These are phyloP conservation scores for Xerocomus brunneocitrinus DNA, from an alignment of 768 basidiomycete genomes.

Conservation along the genomic window DNA sequence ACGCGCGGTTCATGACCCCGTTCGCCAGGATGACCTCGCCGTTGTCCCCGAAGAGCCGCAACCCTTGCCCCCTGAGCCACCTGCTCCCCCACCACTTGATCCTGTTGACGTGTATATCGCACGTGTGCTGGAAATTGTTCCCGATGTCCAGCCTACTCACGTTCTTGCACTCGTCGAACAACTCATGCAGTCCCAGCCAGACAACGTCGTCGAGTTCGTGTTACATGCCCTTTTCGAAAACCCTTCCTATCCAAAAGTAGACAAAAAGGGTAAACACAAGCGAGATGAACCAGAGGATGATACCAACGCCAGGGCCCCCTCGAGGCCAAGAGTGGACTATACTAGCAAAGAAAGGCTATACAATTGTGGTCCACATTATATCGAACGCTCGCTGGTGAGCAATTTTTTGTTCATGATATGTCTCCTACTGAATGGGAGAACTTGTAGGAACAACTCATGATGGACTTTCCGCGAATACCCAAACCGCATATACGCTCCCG, in stretches of 20 bases:
- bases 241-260: conserved; percentile 52
- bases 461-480: conserved; percentile 56
- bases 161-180: conserved; percentile 44
- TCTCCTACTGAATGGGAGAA: neutral
- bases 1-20: neutral
- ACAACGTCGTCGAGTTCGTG: conserved; percentile 46
- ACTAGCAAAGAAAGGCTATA: conserved; percentile 41
- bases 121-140: conserved; percentile 62
- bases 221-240: conserved; percentile 62
- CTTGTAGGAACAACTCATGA: conserved; percentile 46
- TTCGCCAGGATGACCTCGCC: neutral
- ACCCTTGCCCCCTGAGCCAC: neutral
- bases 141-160: conserved; percentile 61
- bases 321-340: conserved; percentile 53
- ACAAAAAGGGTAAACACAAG: conserved; percentile 46
- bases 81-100: conserved; percentile 11
- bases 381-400: conserved; percentile 47
- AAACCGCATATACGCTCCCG: conserved; percentile 48
- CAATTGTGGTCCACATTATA: conserved; percentile 44
- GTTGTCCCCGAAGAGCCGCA: neutral
- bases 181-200: conserved; percentile 33
- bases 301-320: conserved; percentile 20
- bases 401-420: neutral
- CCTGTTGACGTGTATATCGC: conserved; percentile 34
- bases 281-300: conserved; percentile 28